A percentile compares a stretch with the other conserved stretches of the same genome.
phyloP scores from a whole-genome alignment of 2,329 filamentous ascomycete genomes.

The Talaromyces funiculosus region DNA sequence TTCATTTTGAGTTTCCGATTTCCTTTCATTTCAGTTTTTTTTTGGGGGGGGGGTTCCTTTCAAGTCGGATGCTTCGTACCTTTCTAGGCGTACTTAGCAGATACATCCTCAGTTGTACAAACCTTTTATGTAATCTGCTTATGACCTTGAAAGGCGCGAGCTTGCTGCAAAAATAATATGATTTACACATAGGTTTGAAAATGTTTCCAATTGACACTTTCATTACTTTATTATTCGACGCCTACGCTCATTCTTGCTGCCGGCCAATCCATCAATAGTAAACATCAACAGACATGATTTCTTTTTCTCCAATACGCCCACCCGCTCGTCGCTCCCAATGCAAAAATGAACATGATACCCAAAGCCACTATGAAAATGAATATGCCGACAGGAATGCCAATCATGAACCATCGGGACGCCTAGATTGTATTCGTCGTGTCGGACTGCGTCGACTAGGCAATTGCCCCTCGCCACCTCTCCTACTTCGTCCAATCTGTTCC shows the following conservation, averaged over 20 bases:
- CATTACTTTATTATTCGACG: background rate
- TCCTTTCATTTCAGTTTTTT: background rate
- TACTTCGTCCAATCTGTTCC: constrained; percentile 19
- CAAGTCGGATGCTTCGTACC: background rate
- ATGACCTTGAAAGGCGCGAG: background rate
- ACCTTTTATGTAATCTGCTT: background rate
- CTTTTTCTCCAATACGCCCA: constrained; percentile 7
- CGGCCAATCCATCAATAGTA: background rate
- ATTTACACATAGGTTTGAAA: background rate
- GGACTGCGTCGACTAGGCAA: constrained; percentile 17
- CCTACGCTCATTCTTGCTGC: background rate
- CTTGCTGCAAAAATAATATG: background rate
- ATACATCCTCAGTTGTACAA: background rate
- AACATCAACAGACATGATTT: background rate
- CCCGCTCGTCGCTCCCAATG: constrained; percentile 13
- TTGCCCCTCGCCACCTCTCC: constrained; percentile 19
- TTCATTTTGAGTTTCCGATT: background rate
- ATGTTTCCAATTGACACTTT: background rate
- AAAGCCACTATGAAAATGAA: background rate
- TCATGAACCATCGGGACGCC: constrained; percentile 3
- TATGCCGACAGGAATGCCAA: background rate
- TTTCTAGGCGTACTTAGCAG: background rate
- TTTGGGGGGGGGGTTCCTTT: background rate
- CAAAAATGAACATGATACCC: background rate
- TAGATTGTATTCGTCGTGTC: constrained; percentile 13